A percentile compares a stretch with the other conserved stretches of the same genome.
Evolutionary conservation across 176 grass and related monocot species (phyloP).

Genomic region (Chrysopogon serrulatus): DNA sequence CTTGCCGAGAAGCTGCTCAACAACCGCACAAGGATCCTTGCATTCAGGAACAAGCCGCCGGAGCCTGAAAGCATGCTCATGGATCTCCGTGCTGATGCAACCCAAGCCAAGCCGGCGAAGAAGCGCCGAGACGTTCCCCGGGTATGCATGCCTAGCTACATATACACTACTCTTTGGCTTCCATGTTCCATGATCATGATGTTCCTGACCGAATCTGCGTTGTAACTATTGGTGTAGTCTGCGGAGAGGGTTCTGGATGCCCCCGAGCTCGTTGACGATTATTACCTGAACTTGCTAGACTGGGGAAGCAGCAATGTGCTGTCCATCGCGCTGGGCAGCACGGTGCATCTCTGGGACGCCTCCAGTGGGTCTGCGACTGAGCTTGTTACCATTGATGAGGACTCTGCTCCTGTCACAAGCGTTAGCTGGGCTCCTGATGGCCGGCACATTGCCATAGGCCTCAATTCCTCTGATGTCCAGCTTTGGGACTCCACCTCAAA

Average conservation of each 20-base stretch:
- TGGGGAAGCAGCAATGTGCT: constrained; percentile 62
- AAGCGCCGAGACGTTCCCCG: constrained; percentile 43
- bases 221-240: constrained; percentile 20
- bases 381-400: constrained; percentile 40
- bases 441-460: constrained; percentile 43
- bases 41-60: constrained; percentile 50
- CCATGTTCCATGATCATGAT: not conserved
- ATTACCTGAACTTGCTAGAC: constrained; percentile 58
- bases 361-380: constrained; percentile 24
- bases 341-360: constrained; percentile 50
- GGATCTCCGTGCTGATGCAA: constrained; percentile 21
- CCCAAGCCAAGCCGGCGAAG: constrained; percentile 37
- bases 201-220: not conserved
- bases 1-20: constrained; percentile 54
- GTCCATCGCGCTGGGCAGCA: constrained; percentile 49
- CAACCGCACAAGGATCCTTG: constrained; percentile 55
- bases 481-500: constrained; percentile 52
- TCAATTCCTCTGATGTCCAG: constrained; percentile 58
- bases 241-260: constrained; percentile 46
- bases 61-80: constrained; percentile 23
- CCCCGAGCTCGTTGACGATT: constrained; percentile 50
- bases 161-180: not conserved
- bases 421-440: constrained; percentile 61
- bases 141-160: constrained; percentile 1
- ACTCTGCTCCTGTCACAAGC: constrained; percentile 45